Conservation (phyloP, 345 rosid genomes). For the Arabidopsis thaliana region DNA sequence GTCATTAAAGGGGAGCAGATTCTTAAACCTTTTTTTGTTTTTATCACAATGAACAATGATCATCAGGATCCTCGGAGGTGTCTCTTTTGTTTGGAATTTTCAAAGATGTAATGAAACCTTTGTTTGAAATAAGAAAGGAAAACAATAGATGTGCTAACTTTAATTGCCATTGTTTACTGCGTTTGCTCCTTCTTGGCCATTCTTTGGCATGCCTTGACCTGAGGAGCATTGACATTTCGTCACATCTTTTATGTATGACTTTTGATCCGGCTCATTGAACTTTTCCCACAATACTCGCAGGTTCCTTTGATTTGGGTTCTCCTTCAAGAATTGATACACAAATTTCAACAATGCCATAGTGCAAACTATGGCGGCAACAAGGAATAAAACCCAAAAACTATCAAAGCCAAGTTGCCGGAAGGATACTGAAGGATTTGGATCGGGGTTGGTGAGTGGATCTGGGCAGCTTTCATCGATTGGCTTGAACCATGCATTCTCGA, state of each 20-base stretch:
- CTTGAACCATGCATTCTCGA: constrained; percentile 44
- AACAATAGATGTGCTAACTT: constrained; percentile 7
- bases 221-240: constrained; percentile 14
- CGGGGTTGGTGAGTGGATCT: constrained; percentile 36
- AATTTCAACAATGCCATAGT: constrained; percentile 14
- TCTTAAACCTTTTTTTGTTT: background rate
- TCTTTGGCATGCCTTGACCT: background rate
- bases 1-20: background rate
- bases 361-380: constrained; percentile 38
- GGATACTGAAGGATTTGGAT: constrained; percentile 29
- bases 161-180: background rate
- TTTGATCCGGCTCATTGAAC: constrained; percentile 23
- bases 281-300: constrained; percentile 9
- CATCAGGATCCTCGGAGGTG: background rate
- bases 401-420: constrained; percentile 45
- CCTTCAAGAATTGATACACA: constrained; percentile 14
- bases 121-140: background rate
- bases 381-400: constrained; percentile 53
- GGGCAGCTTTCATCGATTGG: constrained; percentile 29
- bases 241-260: constrained; percentile 13
- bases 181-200: constrained; percentile 4
- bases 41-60: background rate
- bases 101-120: background rate
- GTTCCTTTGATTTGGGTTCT: constrained; percentile 14
- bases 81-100: constrained; percentile 1